Evolutionary conservation across 164 flowering plant genomes (phyloP).

Genomic region (Tetrastigma voinierianum): DNA sequence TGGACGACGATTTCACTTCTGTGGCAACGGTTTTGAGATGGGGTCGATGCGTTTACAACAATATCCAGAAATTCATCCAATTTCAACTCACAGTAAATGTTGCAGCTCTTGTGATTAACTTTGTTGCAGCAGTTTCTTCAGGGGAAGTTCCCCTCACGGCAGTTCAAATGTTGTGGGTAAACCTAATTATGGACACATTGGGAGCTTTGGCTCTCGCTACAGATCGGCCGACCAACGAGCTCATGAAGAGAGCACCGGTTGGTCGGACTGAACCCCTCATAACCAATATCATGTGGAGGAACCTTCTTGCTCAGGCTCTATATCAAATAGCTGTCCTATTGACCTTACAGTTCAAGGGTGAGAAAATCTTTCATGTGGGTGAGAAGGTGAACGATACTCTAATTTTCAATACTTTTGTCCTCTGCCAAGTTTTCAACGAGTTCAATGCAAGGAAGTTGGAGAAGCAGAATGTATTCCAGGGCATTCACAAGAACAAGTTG

Average conservation of each 20-base stretch:
- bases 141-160: conserved; percentile 79
- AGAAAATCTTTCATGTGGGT: conserved; percentile 38
- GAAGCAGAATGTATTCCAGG: conserved; percentile 62
- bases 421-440: conserved; percentile 74
- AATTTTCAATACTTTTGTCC: conserved; percentile 71
- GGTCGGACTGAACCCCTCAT: conserved; percentile 67
- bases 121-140: conserved; percentile 66
- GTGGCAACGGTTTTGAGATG: conserved; percentile 62
- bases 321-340: conserved; percentile 65
- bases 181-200: conserved; percentile 77
- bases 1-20: conserved; percentile 66
- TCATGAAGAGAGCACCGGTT: conserved; percentile 56
- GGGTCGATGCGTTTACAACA: conserved; percentile 79
- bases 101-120: conserved; percentile 70
- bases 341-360: conserved; percentile 56
- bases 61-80: conserved; percentile 77
- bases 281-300: conserved; percentile 82
- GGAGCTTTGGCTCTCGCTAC: conserved; percentile 83
- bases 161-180: conserved; percentile 76
- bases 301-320: conserved; percentile 57
- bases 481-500: conserved; percentile 45
- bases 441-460: conserved; percentile 68
- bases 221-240: conserved; percentile 65
- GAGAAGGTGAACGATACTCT: conserved; percentile 50
- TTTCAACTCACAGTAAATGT: conserved; percentile 76